Evolutionary conservation across 2,329 filamentous ascomycete genomes (phyloP), one percentile per base, ranked within the genome.

Genomic region (Rhinocladiella similis): DNA sequence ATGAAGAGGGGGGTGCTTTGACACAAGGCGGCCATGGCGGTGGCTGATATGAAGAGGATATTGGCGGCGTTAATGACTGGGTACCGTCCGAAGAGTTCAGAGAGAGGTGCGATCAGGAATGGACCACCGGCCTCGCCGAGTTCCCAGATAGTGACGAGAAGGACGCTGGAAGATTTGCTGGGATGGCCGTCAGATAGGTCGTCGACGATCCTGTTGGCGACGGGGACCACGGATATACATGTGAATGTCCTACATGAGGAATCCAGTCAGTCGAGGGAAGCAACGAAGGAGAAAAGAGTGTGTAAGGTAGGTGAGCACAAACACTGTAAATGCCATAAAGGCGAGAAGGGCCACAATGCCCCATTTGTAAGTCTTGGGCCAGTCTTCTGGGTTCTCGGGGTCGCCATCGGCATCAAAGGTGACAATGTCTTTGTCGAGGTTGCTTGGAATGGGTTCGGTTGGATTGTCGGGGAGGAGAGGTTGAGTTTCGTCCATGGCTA

Each of bases 201-300:
- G 1, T 70, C 63, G 19, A 81, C 75, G 60, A 84, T 83, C 46
- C 70, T 72, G 36, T 70, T 72, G 5, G 82, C 80, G 48, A 84
- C 73, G 0, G 82, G 81, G 1, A 83, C 78, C 1, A 83, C 73
- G 0, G 77, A 77, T 54, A 83, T 80, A 68, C 81, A 84, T 5
- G 80, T 83, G 60, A 84, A 82, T 2, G 81, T 83, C 3, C 81
- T 83, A n/a, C 38, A 35, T 36, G 19, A 22, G 43, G 45, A 18
- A 3, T 33, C 3, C 5, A 33, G 10, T 33, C 29, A 33, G 29
- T 25, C 22, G 22, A 25, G 22, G 22, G 4, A 25, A 25, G 10
- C 6, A 33, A 33, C 16, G 41, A 10, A 18, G 16, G 18, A 20
- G 25, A 36, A 12, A n/a, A 27, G 12, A 19, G 4, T 9, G 27